Evolutionary conservation across 2,329 filamentous ascomycete genomes (phyloP).

Genomic region (Didymella lethalis): DNA sequence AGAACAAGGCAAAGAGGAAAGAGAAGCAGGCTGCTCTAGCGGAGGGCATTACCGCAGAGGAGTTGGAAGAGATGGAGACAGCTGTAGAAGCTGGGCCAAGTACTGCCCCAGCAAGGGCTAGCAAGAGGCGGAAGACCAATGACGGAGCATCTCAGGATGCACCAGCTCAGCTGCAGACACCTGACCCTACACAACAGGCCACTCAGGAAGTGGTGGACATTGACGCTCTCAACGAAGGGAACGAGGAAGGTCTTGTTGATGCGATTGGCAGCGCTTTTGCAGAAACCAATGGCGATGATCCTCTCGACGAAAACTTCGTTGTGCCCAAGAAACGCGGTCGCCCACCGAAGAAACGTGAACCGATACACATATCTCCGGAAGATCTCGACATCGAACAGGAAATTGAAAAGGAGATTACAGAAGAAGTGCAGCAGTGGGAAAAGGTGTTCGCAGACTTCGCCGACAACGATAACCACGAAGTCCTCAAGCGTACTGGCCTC

Average conservation of each 20-base stretch:
- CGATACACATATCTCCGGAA: constrained; percentile 52
- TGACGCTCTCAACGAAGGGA: constrained; percentile 32
- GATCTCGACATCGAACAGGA: constrained; percentile 58
- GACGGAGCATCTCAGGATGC: constrained; percentile 28
- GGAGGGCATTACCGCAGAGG: constrained; percentile 20
- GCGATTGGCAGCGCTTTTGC: constrained; percentile 30
- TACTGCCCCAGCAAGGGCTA: constrained; percentile 24
- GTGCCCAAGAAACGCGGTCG: constrained; percentile 50
- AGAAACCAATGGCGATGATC: constrained; percentile 30
- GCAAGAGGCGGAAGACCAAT: constrained; percentile 38
- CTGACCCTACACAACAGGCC: constrained; percentile 14
- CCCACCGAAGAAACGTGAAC: constrained; percentile 43
- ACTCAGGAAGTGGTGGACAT: constrained; percentile 22
- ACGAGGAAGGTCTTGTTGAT: constrained; percentile 33
- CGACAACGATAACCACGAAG: constrained; percentile 40
- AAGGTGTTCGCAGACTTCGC: constrained; percentile 40
- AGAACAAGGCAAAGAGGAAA: constrained; percentile 45
- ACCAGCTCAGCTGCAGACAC: constrained; percentile 12
- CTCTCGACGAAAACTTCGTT: constrained; percentile 33
- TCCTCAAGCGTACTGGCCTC: constrained; percentile 37
- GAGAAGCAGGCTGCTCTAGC: constrained; percentile 23
- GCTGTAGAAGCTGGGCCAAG: constrained; percentile 24
- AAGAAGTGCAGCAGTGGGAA: constrained; percentile 44
- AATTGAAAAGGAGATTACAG: constrained; percentile 56
- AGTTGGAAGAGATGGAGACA: constrained; percentile 15